Evolutionary conservation across 495 filamentous ascomycete species (phyloP), one percentile per base, ranked within the genome.

Genomic region (Penicillium turbatum): DNA sequence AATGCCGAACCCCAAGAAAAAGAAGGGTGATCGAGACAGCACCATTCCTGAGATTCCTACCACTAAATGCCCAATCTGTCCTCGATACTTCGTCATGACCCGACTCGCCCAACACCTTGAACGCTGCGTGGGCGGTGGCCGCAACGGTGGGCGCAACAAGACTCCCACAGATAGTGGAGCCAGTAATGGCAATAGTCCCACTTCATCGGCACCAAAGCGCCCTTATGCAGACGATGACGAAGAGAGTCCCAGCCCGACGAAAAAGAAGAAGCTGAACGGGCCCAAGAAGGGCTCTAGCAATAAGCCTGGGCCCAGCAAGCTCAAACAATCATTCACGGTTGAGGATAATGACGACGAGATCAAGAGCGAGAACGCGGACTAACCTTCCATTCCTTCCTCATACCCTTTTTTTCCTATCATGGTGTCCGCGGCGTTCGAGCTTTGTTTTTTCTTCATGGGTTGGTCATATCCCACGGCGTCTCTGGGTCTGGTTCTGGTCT

Each of bases 51-150:
- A 64, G 26, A 47, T 89, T 48, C 88, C 89, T 6, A 91, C 89
- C 60, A 80, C 80, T 51, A 85, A 84, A 51, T 86, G 83, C 61
- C 81, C 79, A n/a, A 77, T 78, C 42, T 86, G 83, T 56, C 79
- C 79, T 27, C 73, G 80, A 6, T 82, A 81, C 61, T 72, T 85
- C 42, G 76, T 82, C 32, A 80, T 84, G 51, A 84, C 74, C 17
- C 72, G 81, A 47, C 81, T 86, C 48, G 80, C 81, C 31, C 86
- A 89, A 61, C 89, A 93, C 70, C 76, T 93, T 71, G 86, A 88
- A 35, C 85, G 87, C 43, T 92, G 88, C 64, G 82, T 93, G 60
- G 87, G 88, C 27, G 83, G 80, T 41, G 87, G 88, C 13, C 76
- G 89, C 17, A 81, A 81, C 60, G 82, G 81, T 15, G 85, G 85